phyloP scores from a whole-genome alignment of 805 yeast species.

The Komagataella kurtzmanii region DNA sequence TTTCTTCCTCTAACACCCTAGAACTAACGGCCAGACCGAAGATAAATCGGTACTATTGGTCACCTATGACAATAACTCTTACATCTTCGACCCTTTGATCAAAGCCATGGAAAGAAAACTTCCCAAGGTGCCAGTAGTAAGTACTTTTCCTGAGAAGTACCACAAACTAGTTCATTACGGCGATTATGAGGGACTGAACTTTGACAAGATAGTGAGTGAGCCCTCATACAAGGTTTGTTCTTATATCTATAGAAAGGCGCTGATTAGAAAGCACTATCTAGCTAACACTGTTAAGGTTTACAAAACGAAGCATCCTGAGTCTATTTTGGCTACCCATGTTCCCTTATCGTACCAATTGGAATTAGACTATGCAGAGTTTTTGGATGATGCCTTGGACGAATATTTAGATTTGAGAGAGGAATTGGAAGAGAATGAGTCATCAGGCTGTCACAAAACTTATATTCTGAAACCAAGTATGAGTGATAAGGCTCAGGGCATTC shows the following conservation, averaged over 20 bases:
- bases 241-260: constrained; percentile 78
- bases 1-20: neutral
- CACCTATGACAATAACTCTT: constrained; percentile 23
- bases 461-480: constrained; percentile 95
- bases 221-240: constrained; percentile 54
- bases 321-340: constrained; percentile 43
- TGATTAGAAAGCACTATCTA: constrained; percentile 82
- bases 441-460: constrained; percentile 39
- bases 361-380: constrained; percentile 88
- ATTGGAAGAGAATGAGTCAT: constrained; percentile 34
- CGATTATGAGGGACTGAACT: constrained; percentile 80
- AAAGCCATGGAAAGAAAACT: constrained; percentile 17
- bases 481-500: constrained; percentile 92
- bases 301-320: constrained; percentile 59
- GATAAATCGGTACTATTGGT: constrained; percentile 12
- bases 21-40: neutral
- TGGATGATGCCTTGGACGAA: constrained; percentile 90
- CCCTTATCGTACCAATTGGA: constrained; percentile 75
- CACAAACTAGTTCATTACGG: constrained; percentile 58
- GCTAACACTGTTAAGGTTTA: constrained; percentile 74
- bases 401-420: constrained; percentile 79
- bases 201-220: constrained; percentile 44
- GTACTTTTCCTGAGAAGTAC: neutral
- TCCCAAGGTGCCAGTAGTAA: neutral
- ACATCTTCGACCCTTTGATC: constrained; percentile 27